Evolutionary conservation across 1,284 basidiomycete species (phyloP).

Genomic region (Pseudozyma sp.): DNA sequence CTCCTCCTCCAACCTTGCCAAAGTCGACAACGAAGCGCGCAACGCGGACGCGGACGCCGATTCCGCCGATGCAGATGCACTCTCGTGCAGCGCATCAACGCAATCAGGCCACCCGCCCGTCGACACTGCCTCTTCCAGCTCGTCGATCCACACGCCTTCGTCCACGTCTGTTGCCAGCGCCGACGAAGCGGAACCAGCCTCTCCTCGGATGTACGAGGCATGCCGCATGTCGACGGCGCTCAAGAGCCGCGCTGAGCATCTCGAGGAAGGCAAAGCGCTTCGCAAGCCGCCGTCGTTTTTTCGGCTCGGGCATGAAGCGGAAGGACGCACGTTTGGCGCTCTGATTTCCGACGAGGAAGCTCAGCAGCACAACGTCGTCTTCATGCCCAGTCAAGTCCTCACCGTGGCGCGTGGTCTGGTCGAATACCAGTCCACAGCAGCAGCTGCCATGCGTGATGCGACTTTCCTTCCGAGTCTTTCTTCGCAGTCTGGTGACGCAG

Average conservation of each 20-base stretch:
- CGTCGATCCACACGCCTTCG: conserved; percentile 46
- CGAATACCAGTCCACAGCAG: conserved; percentile 35
- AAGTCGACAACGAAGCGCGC: background rate
- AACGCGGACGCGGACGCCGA: conserved; percentile 6
- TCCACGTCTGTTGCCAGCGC: conserved; percentile 46
- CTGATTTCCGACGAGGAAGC: background rate
- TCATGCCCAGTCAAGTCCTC: conserved; percentile 54
- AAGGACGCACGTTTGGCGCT: conserved; percentile 29
- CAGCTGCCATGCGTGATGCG: conserved; percentile 21
- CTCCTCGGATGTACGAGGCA: conserved; percentile 33
- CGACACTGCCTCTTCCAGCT: conserved; percentile 42
- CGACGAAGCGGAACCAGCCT: conserved; percentile 47
- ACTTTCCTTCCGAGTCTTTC: conserved; percentile 11
- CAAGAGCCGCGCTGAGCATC: conserved; percentile 29
- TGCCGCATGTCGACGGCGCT: conserved; percentile 38
- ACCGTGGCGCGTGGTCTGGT: conserved; percentile 48
- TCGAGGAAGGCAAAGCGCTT: conserved; percentile 36
- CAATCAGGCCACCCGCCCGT: conserved; percentile 44
- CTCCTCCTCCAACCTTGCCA: background rate
- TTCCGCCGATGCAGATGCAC: conserved; percentile 9
- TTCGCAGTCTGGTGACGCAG: background rate
- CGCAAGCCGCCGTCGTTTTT: conserved; percentile 50
- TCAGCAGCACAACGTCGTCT: conserved; percentile 25
- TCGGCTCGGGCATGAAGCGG: conserved; percentile 59
- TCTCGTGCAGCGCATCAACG: conserved; percentile 46